Evolutionary conservation across 2,329 filamentous ascomycete species (phyloP).

Genomic region (Bimuria novae-zelandiae): DNA sequence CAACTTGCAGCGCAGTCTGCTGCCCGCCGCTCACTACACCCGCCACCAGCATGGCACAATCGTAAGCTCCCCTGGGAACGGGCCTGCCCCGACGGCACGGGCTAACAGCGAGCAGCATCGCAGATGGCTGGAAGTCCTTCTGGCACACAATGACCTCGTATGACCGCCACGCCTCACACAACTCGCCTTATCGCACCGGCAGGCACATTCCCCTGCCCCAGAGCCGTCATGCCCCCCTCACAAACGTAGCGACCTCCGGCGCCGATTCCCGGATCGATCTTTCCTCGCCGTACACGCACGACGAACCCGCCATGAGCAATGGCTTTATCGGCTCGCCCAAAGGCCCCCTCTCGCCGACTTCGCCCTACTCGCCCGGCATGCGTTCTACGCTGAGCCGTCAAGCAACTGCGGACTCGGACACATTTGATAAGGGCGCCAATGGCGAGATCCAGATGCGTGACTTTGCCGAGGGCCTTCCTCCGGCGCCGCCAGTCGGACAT

Average conservation of each 20-base stretch:
- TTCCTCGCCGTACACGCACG: constrained; percentile 76
- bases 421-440: constrained; percentile 66
- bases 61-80: constrained; percentile 29
- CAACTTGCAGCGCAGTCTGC: background rate
- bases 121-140: constrained; percentile 76
- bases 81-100: background rate
- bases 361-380: constrained; percentile 89
- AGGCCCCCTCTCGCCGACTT: constrained; percentile 62
- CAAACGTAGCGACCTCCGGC: constrained; percentile 82
- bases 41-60: constrained; percentile 38
- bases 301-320: constrained; percentile 60
- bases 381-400: constrained; percentile 74
- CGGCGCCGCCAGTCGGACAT: constrained; percentile 82
- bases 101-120: constrained; percentile 40
- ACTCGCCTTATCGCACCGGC: constrained; percentile 90
- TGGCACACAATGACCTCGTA: constrained; percentile 84
- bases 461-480: constrained; percentile 88
- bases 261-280: constrained; percentile 87
- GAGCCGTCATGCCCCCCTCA: constrained; percentile 79
- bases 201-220: constrained; percentile 87
- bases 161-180: constrained; percentile 84
- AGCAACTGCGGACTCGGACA: constrained; percentile 57
- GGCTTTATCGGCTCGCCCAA: constrained; percentile 65
- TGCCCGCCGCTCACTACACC: constrained; percentile 2
- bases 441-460: constrained; percentile 96